Evolutionary conservation across 2,329 filamentous ascomycete genomes (phyloP).

Genomic region (Verticillium zaregamsianum): DNA sequence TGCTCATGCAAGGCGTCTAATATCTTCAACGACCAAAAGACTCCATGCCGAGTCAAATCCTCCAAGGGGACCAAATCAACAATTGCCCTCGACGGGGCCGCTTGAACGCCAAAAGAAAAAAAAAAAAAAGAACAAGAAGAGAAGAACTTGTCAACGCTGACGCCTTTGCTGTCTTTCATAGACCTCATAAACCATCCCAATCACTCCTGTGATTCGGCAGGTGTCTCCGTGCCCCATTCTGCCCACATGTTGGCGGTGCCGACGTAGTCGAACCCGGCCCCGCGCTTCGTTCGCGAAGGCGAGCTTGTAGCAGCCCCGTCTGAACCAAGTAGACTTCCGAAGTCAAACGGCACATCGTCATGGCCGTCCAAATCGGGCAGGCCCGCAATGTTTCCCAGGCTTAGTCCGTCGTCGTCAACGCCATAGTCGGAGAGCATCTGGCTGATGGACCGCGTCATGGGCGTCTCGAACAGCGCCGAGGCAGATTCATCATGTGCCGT

Average conservation of each 20-base stretch:
- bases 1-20: not conserved
- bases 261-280: constrained; percentile 24
- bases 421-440: constrained; percentile 56
- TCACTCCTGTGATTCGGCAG: not conserved
- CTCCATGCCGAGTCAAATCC: not conserved
- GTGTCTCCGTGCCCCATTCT: constrained; percentile 19
- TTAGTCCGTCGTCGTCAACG: constrained; percentile 31
- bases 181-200: not conserved
- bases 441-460: constrained; percentile 59
- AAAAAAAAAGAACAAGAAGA: not conserved
- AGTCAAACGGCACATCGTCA: constrained; percentile 35
- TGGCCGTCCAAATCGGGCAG: constrained; percentile 34
- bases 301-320: constrained; percentile 45
- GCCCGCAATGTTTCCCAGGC: constrained; percentile 36
- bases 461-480: constrained; percentile 40
- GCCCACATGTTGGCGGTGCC: constrained; percentile 22
- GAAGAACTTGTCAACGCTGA: not conserved
- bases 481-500: not conserved
- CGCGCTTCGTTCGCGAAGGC: constrained; percentile 29
- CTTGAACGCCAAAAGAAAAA: not conserved
- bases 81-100: not conserved
- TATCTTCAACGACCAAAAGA: not conserved
- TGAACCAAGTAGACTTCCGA: constrained; percentile 42
- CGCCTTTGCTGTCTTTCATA: not conserved
- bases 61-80: not conserved